Base-by-base conservation (phyloP, 2,329 filamentous ascomycete genomes). In the Verticillium nonalfalfae region DNA sequence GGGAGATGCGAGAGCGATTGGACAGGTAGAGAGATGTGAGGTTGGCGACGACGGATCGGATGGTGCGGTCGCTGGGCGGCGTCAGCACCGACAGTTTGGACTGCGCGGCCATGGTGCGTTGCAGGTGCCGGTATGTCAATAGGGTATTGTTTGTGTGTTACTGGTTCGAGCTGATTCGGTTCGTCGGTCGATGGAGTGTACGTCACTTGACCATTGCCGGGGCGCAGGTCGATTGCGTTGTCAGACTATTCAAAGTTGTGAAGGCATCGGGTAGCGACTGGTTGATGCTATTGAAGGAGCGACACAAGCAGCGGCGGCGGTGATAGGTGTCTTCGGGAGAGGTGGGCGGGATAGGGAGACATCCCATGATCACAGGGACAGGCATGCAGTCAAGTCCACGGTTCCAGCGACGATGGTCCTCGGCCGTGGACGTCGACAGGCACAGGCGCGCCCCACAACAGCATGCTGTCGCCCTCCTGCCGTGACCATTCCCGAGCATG, bases 1-100 rank as follows among this genome's bases (percentile, higher is more conserved):
- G 89, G 26, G 91, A 94, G 74, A 97, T 93, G 67, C 86, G 86
- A 58, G 87, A 91, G 68, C 93, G 90, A 76, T 96, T 87, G 64
- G 84, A 82, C 65, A 94, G 81, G 76, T 97, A 97, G 57, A 92
- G 82, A 58, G 81, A 75, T 2, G 89, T 88, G 64, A 96, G 78
- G 67, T 87, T 82, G 63, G 85, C 81, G 71, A 93, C 75, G 68
- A 89, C 75, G 71, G 81, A 80, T 69, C 87, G 85, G 70, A 93
- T 71, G 62, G 85, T 88, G 67, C 85, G 84, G 67, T 90, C 85
- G 64, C 82, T 75, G 54, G 77, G 74, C 50, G 70, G 67, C 21
- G 71, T 69, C 60, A 79, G 78, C 45, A 87, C 79, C 57, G 82
- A 77, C 64, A 92, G 78, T 73, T 93, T 94, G 59, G 91, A 94